These are phyloP conservation scores for Phlyctochytrium arcticum DNA, from an alignment of 192 early-diverging fungal genomes.

Conservation along the genomic window DNA sequence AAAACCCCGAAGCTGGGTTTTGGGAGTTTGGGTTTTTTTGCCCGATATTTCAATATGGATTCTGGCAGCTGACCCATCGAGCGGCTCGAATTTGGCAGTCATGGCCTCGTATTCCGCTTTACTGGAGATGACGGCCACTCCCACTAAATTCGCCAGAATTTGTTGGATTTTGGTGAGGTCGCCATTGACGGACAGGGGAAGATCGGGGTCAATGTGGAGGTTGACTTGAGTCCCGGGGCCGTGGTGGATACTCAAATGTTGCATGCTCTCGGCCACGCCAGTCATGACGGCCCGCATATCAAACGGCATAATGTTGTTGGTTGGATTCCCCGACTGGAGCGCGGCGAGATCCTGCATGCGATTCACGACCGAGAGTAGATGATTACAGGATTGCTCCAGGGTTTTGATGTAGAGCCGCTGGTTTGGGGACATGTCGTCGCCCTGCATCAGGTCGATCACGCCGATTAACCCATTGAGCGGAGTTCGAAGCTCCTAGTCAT, in stretches of 20 bases:
- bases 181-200: conserved; percentile 12
- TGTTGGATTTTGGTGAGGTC: conserved; percentile 23
- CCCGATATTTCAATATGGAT: conserved; percentile 6
- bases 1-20: background rate
- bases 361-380: conserved; percentile 12
- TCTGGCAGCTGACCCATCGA: background rate
- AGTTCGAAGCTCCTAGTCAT: conserved; percentile 7
- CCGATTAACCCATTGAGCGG: conserved; percentile 24
- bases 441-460: conserved; percentile 15
- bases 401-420: conserved; percentile 20
- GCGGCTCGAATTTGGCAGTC: conserved; percentile 5
- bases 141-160: conserved; percentile 15
- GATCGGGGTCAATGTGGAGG: background rate
- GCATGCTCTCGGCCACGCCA: conserved; percentile 9
- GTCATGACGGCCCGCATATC: conserved; percentile 2
- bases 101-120: background rate
- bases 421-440: conserved; percentile 4
- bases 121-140: conserved; percentile 3
- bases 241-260: conserved; percentile 1
- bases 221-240: conserved; percentile 1
- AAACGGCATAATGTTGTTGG: conserved; percentile 8
- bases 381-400: conserved; percentile 15
- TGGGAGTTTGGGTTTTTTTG: background rate
- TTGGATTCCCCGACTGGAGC: background rate
- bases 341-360: conserved; percentile 18